Conservation (phyloP, 495 filamentous ascomycete species). For the Aspergillus leporis region DNA sequence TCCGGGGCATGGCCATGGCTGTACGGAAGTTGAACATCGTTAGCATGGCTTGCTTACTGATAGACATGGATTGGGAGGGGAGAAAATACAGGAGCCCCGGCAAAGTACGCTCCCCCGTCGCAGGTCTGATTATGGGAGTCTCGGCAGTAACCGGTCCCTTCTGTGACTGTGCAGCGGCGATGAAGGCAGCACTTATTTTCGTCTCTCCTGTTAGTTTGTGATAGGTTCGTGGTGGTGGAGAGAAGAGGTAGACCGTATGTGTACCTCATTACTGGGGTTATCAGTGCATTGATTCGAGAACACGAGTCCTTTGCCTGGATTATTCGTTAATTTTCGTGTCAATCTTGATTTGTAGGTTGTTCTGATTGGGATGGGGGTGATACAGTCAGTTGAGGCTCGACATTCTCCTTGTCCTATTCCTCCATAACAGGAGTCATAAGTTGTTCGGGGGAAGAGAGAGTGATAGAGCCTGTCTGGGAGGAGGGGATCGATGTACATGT, state of each 20-base stretch:
- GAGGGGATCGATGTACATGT: neutral
- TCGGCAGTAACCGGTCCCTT: conserved; percentile 6
- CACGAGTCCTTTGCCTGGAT: neutral
- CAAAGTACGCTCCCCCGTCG: neutral
- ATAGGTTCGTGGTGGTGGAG: neutral
- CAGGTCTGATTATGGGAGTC: conserved; percentile 12
- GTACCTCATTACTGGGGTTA: conserved; percentile 2
- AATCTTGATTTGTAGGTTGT: too few species aligned
- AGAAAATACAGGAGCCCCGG: neutral
- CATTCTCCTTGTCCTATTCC: conserved; percentile 8
- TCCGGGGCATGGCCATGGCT: conserved; percentile 8
- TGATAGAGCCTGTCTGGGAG: neutral
- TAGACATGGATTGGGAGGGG: neutral
- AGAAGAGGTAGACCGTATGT: neutral
- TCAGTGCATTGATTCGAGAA: conserved; percentile 3
- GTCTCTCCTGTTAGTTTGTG: neutral
- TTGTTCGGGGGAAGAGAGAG: conserved; percentile 2
- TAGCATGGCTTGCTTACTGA: neutral
- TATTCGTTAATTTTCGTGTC: too few species aligned
- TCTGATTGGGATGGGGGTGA: neutral
- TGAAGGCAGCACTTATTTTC: conserved; percentile 10
- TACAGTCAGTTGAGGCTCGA: conserved; percentile 1
- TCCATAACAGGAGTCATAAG: neutral
- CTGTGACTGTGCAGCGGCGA: neutral
- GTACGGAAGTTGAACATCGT: neutral